Percentiles rank a stretch among this genome's conserved stretches.
Evolutionary conservation across 345 rosid genomes (phyloP).

Genomic region (Xanthoceras sorbifolium): DNA sequence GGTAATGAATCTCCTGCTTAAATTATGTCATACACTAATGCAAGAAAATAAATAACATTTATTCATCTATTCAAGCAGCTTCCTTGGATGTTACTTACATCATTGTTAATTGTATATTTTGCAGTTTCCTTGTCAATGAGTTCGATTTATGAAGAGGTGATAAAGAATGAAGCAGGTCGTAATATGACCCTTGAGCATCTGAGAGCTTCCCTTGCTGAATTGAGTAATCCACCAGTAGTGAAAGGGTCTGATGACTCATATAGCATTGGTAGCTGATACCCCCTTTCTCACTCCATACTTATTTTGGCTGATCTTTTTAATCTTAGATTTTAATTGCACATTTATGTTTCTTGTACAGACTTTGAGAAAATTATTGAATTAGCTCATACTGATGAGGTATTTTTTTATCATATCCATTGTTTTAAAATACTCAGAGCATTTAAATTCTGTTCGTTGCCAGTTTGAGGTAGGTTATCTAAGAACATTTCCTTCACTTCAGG

Average conservation of each 20-base stretch:
- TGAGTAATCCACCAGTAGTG: conserved; percentile 57
- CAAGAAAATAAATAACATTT: background rate
- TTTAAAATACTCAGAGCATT: background rate
- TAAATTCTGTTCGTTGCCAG: background rate
- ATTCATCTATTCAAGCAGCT: conserved; percentile 18
- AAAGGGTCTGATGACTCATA: conserved; percentile 47
- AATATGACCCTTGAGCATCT: conserved; percentile 72
- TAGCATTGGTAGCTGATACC: conserved; percentile 48
- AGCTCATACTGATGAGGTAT: conserved; percentile 84
- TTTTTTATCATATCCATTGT: conserved; percentile 13
- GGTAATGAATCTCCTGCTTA: background rate
- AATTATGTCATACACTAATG: background rate
- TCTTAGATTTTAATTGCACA: conserved; percentile 5
- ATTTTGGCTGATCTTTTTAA: conserved; percentile 11
- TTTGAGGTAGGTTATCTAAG: conserved; percentile 10
- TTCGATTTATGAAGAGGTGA: conserved; percentile 80
- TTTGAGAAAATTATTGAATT: conserved; percentile 59
- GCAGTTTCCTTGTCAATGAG: conserved; percentile 66
- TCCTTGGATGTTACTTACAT: background rate
- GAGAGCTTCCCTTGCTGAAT: conserved; percentile 53
- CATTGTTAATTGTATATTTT: conserved; percentile 30
- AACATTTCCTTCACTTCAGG: conserved; percentile 37
- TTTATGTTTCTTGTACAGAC: conserved; percentile 47
- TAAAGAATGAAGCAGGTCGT: conserved; percentile 74
- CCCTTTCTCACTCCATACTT: conserved; percentile 17